Evolutionary conservation across 2,329 filamentous ascomycete species (phyloP), one percentile per base, ranked within the genome.

Genomic region (Emergomyces orientalis): DNA sequence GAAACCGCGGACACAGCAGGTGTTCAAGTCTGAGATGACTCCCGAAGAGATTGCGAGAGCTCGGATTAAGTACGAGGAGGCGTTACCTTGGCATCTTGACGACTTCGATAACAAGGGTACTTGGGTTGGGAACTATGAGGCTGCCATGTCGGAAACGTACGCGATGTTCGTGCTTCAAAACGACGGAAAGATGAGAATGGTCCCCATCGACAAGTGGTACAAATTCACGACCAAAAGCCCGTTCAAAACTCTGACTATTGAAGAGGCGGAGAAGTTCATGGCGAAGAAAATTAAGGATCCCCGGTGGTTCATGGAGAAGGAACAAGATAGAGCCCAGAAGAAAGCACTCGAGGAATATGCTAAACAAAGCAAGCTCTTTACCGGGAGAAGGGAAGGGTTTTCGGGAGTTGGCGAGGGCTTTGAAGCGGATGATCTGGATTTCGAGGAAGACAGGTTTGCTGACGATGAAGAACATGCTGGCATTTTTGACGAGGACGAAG

Each of bases 151-250:
- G 0, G 88, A 93, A 69, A 82, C 80, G 1, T 87, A 90, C 60
- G 90, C 91, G 59, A 88, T 95, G 67, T 88, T 95, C 61, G 83
- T 93, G 47, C 82, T 90, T 52, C 88, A 91, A 41, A 83, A 86
- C 45, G 82, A 85, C 11, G 81, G 81, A 1, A 85, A 82, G 58
- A 94, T 96, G 72, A 86, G 87, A 63, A 89, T 97, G 86, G 82
- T 96, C 2, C 95, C 95, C 0, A 78, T 97, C 22, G 93, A 99
- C 76, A 96, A 97, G 71, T 97, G 90, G 87, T 99, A 99, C 78
- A 89, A 90, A 52, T 78, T 78, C 59, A 77, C 65, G 59, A 74
- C 74, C 37, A 78, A 77, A 63, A 76, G 72, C 62, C 84, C 88
- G 13, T 93, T 94, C 71, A 87, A 88, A 72, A 83, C 86, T 0